These are phyloP conservation scores for Sporothrix luriei DNA, from an alignment of 2,329 filamentous ascomycete genomes.

Conservation along the genomic window DNA sequence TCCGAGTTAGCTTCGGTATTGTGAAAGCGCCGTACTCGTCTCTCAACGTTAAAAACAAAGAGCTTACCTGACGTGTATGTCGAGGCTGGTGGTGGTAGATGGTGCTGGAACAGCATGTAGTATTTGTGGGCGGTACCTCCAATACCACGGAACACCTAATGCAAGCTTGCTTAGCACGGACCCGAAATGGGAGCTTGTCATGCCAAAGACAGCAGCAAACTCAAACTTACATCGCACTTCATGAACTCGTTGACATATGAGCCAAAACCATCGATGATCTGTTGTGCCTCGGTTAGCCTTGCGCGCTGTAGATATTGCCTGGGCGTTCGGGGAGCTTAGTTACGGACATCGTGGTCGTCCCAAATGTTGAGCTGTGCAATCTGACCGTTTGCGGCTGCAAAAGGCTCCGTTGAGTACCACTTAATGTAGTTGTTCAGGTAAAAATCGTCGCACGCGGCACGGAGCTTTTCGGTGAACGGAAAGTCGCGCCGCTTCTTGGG, in stretches of 20 bases:
- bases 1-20: not conserved
- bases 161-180: not conserved
- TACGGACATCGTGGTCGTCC: constrained; percentile 84
- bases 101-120: constrained; percentile 97
- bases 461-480: constrained; percentile 76
- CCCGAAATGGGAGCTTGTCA: too few species aligned
- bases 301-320: not conserved
- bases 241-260: constrained; percentile 95
- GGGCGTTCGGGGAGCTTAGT: not conserved
- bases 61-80: constrained; percentile 76
- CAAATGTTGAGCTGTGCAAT: constrained; percentile 97
- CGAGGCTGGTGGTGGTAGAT: constrained; percentile 78
- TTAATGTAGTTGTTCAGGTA: constrained; percentile 88
- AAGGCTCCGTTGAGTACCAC: constrained; percentile 71
- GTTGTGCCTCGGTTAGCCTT: constrained; percentile 48
- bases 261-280: constrained; percentile 89
- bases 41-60: too few species aligned
- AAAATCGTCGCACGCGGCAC: constrained; percentile 82
- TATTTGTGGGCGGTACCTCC: constrained; percentile 95
- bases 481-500: constrained; percentile 77
- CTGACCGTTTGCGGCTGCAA: constrained; percentile 82
- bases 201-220: not conserved
- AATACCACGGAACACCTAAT: constrained; percentile 81
- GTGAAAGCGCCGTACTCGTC: not conserved
- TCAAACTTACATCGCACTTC: constrained; percentile 58